Evolutionary conservation across 2,329 filamentous ascomycete genomes (phyloP).

Genomic region (Ascomycota sp.): DNA sequence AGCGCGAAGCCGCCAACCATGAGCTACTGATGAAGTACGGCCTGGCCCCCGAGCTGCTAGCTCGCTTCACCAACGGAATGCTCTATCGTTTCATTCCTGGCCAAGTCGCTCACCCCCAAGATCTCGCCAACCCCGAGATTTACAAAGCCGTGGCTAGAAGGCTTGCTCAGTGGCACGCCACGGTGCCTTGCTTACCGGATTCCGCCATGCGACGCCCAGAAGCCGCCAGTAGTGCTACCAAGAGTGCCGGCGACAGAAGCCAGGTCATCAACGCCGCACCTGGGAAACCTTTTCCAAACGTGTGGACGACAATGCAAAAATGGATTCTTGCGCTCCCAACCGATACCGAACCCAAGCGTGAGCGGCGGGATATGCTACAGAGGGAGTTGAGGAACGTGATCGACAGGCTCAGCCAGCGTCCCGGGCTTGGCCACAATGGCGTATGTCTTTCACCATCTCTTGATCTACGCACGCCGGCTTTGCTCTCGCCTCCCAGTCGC

Average conservation of each 20-base stretch:
- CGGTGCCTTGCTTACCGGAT: slow-evolving; percentile 34
- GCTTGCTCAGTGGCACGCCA: slow-evolving; percentile 84
- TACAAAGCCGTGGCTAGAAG: slow-evolving; percentile 68
- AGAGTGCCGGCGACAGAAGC: slow-evolving; percentile 15
- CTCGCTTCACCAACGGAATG: slow-evolving; percentile 88
- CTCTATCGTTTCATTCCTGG: slow-evolving; percentile 83
- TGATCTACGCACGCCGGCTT: no score
- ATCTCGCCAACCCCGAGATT: slow-evolving; percentile 55
- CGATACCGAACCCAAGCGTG: slow-evolving; percentile 45
- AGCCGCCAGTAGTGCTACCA: slow-evolving; percentile 16
- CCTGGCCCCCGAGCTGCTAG: slow-evolving; percentile 71
- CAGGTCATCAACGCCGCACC: slow-evolving; percentile 33
- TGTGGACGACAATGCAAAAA: slow-evolving; percentile 91
- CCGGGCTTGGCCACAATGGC: slow-evolving; percentile 55
- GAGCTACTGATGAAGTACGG: slow-evolving; percentile 66
- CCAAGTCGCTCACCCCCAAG: slow-evolving; percentile 56
- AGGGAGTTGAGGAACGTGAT: slow-evolving; percentile 53
- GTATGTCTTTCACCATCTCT: slow-evolving; percentile 22
- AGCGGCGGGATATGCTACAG: slow-evolving; percentile 49
- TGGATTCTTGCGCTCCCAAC: slow-evolving; percentile 78
- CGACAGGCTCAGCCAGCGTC: slow-evolving; percentile 50
- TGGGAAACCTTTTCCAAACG: slow-evolving; percentile 57
- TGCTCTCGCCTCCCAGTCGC: no score
- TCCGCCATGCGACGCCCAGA: slow-evolving; percentile 3
- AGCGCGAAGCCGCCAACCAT: slow-evolving; percentile 63